Base-by-base conservation (phyloP, 2,329 filamentous ascomycete species). In the Monilinia vaccinii-corymbosi region DNA sequence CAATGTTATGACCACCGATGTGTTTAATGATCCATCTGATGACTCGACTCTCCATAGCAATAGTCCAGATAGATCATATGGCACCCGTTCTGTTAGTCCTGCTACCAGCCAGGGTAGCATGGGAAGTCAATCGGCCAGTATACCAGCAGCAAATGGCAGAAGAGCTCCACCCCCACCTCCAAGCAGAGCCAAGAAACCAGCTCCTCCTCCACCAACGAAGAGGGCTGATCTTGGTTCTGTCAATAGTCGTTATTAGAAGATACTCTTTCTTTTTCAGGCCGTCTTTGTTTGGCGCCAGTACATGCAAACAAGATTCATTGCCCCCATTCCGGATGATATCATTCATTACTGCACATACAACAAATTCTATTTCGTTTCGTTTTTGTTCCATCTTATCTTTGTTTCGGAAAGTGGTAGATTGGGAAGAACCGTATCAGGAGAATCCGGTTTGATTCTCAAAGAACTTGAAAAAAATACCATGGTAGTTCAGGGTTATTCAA, bases 141-240 rank as follows among this genome's bases (percentile, higher is more conserved):
- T 77, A 67, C 76, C 75, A 21, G 74, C 74, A 9, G 59, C 65
- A 23, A 64, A 67, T 56, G 66, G 70, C 31, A 69, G 72, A 71
- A 84, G 82, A 72, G 79, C 78, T 48, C 81, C 83, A 50, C 84
- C 85, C 23, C 84, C 85, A 32, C 85, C 84, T 28, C 82, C 82
- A 31, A 80, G 79, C 25, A 75, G 84, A 68, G 74, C 81, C 40
- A 88, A 86, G 77, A 87, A 87, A 72, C 83, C 84, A 14, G 83
- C 84, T 62, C 82, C 82, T 42, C 82, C 82, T 51, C 84, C 83
- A 25, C 84, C 85, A 25, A 79, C 84, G 74, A 87, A 87, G 76
- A 75, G 82, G 65, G 79, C 68, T 21, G 68, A 70, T 18, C 68
- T 68, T 18, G 69, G 66, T 55, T 53, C 42, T 23, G 42, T 50